Conservation (phyloP, 768 basidiomycete genomes). For the Russula compacta region DNA sequence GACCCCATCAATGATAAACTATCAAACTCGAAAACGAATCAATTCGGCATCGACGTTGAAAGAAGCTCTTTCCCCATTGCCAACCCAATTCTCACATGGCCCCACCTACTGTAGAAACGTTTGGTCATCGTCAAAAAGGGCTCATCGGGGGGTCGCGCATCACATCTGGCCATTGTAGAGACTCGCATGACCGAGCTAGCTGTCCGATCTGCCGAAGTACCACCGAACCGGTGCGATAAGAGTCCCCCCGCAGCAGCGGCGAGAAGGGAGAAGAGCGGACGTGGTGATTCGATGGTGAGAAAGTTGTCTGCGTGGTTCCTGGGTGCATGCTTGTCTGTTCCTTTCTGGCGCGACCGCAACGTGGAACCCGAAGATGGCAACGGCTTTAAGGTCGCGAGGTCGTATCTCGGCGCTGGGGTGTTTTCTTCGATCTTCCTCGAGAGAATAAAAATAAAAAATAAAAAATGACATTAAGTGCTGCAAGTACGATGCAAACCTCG, state of each 20-base stretch:
- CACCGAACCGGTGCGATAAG: neutral
- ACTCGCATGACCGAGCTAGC: neutral
- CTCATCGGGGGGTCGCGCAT: neutral
- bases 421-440: neutral
- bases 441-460: neutral
- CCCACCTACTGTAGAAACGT: too few species aligned
- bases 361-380: neutral
- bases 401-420: neutral
- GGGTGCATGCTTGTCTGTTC: neutral
- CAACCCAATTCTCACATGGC: too few species aligned
- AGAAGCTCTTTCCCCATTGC: too few species aligned
- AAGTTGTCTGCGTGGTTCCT: neutral
- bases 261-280: neutral
- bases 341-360: neutral
- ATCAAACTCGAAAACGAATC: too few species aligned
- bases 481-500: neutral
- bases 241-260: neutral
- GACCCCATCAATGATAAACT: too few species aligned
- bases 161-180: neutral
- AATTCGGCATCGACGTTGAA: too few species aligned
- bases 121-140: too few species aligned
- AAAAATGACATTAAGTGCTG: neutral
- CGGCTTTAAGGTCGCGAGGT: neutral
- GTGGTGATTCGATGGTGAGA: neutral
- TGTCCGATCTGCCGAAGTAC: neutral